Evolutionary conservation across 2,329 filamentous ascomycete genomes (phyloP), one percentile per base, ranked within the genome.

Genomic region (Madurella mycetomatis): DNA sequence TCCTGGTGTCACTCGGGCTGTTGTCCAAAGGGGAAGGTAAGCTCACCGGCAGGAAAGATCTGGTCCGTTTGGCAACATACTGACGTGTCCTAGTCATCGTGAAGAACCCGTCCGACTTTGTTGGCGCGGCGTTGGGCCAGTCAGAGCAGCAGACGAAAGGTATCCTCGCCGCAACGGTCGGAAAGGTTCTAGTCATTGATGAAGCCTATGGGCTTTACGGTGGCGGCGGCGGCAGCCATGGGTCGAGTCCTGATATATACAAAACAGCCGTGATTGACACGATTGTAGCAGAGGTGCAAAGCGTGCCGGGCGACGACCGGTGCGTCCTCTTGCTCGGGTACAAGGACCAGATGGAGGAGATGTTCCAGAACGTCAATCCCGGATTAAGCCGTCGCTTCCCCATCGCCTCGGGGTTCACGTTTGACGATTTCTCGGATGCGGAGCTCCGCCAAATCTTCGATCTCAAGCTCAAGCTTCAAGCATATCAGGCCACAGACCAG

Each of bases 171-270:
- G 72, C 83, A 0, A 83, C 85, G 0, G 59, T 78, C 0, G 88
- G 89, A 0, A 92, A 92, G 59, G 86, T 92, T 0, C 76, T 92
- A 0, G 81, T 92, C 13, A 90, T 92, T 2, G 88, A 92, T 57
- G 88, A 94, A 64, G 88, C 88, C 0, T 92, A 92, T 59, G 82
- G 83, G 34, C 73, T 92, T 0, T 80, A 76, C 25, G 25, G 25
- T 44, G 68, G 70, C 1, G 72, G 72, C 0, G 66, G 67, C 2
- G 67, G 64, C 0, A 62, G 62, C n/a, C 59, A 59, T 2, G 63
- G 62, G 1, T 63, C 66, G 1, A 48, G 50, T 0, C 58, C 54
- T 0, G 71, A 73, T 13, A 65, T 70, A 0, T 90, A 71, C 70
- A 86, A 82, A 65, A 78, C 74, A 0, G 85, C 82, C 0, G 85